phyloP scores from a whole-genome alignment of 495 filamentous ascomycete genomes.

The Pseudomonodictys pantanalensis region DNA sequence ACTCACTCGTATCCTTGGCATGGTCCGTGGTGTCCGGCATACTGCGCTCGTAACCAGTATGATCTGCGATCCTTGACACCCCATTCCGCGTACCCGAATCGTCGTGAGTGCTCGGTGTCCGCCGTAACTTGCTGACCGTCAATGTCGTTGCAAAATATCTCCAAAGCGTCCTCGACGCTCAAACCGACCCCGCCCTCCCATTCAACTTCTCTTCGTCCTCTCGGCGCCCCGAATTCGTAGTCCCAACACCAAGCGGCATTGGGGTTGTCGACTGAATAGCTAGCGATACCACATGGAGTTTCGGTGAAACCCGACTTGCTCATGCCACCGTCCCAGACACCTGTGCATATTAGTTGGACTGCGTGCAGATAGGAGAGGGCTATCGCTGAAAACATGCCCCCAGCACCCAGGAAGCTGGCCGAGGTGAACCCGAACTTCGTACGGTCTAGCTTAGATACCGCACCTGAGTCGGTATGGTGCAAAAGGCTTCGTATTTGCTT shows the following conservation, averaged over 20 bases:
- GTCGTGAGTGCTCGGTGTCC: background rate
- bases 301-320: background rate
- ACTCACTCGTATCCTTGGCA: background rate
- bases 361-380: too few relatives aligned
- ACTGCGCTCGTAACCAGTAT: background rate
- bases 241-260: background rate
- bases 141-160: background rate
- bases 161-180: background rate
- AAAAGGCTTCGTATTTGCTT: too few relatives aligned
- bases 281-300: background rate
- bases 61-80: background rate
- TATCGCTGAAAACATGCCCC: too few relatives aligned
- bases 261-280: background rate
- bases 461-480: too few relatives aligned
- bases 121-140: background rate
- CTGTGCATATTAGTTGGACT: background rate
- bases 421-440: too few relatives aligned
- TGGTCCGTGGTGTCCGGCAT: background rate
- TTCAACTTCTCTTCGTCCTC: background rate
- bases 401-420: too few relatives aligned
- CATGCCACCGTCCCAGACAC: background rate
- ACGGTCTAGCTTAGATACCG: too few relatives aligned
- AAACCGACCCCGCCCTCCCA: background rate
- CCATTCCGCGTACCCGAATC: background rate
- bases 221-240: background rate